These are phyloP conservation scores for Paraphaeosphaeria minitans DNA, from an alignment of 2,329 filamentous ascomycete species.

Conservation along the genomic window DNA sequence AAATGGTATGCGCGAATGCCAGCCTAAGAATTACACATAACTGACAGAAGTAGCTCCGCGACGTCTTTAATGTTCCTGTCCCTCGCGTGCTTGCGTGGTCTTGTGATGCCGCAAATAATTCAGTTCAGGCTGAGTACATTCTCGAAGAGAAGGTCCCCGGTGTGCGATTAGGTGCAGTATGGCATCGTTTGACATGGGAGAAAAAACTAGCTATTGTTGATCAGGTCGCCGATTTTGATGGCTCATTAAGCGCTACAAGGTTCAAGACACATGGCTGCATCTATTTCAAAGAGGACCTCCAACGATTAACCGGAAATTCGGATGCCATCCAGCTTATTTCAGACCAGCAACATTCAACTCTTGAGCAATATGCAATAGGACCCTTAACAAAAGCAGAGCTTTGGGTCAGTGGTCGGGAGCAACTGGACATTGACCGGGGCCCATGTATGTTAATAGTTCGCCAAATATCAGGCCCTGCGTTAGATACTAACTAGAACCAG, in stretches of 20 bases:
- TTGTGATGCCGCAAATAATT: conserved; percentile 21
- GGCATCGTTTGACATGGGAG: conserved; percentile 16
- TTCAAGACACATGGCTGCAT: conserved; percentile 17
- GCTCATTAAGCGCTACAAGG: conserved; percentile 5
- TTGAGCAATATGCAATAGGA: conserved; percentile 14
- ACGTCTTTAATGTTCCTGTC: conserved; percentile 29
- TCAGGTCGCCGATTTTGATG: conserved; percentile 13
- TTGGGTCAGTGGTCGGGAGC: conserved; percentile 17
- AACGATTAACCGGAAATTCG: conserved; percentile 8
- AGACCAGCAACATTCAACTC: conserved; percentile 3
- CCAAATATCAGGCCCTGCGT: conserved; percentile 1
- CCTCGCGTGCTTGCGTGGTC: conserved; percentile 36
- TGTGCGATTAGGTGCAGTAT: conserved; percentile 28
- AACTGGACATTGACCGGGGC: conserved; percentile 13
- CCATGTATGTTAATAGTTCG: conserved; percentile 11
- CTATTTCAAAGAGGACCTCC: conserved; percentile 19
- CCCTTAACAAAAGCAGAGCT: conserved; percentile 15
- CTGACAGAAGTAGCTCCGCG: conserved; percentile 23
- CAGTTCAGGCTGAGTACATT: conserved; percentile 31
- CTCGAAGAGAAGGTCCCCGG: conserved; percentile 26
- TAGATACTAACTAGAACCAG: conserved; percentile 17
- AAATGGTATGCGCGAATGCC: conserved; percentile 21
- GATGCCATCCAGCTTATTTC: conserved; percentile 6
- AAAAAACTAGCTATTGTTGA: conserved; percentile 12
- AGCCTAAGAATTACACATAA: conserved; percentile 9